Conservation (phyloP, 2,329 filamentous ascomycete genomes). For the Colletotrichum zoysiae region DNA sequence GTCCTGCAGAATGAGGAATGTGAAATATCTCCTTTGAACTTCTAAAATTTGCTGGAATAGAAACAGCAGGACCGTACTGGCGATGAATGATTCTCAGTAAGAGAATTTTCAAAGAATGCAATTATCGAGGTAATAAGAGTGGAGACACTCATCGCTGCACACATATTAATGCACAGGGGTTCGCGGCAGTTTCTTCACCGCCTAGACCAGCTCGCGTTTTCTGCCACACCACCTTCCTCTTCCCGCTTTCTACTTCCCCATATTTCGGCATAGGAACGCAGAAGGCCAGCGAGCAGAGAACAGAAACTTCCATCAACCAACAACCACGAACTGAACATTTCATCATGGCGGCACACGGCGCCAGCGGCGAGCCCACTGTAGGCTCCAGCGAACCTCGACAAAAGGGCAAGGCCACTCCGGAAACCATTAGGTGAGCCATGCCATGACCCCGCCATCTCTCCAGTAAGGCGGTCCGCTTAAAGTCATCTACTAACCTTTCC, state of each 20-base stretch:
- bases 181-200: conserved; percentile 32
- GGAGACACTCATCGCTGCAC: background rate
- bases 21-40: background rate
- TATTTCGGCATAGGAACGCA: conserved; percentile 13
- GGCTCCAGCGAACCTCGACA: conserved; percentile 71
- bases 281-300: background rate
- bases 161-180: conserved; percentile 5
- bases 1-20: background rate
- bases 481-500: conserved; percentile 14
- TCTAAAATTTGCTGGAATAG: background rate
- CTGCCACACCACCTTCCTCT: conserved; percentile 37
- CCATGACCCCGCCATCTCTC: conserved; percentile 1
- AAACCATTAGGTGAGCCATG: conserved; percentile 78
- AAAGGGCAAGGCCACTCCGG: conserved; percentile 86
- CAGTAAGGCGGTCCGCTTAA: background rate
- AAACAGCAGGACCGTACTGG: background rate
- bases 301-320: conserved; percentile 28
- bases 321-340: conserved; percentile 38
- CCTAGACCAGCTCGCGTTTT: conserved; percentile 34
- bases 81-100: background rate
- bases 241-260: background rate
- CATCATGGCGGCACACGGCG: conserved; percentile 67
- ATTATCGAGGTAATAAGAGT: conserved; percentile 11
- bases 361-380: conserved; percentile 65
- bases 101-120: conserved; percentile 30